Base-by-base conservation (phyloP, 345 rosid genomes). In the Kernera saxatilis region DNA sequence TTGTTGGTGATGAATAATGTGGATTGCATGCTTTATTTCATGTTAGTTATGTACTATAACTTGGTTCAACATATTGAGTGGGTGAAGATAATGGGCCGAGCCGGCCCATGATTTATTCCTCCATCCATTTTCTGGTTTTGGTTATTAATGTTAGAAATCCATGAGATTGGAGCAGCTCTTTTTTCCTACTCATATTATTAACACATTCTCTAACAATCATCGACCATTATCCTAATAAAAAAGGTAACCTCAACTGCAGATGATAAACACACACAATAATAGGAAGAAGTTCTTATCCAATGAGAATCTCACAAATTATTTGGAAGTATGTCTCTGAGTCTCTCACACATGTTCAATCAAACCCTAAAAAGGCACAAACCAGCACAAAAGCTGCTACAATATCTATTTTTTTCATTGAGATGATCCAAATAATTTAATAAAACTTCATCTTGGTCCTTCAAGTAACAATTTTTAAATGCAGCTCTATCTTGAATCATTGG, bases 331-430 rank as follows among this genome's bases (percentile, higher is more conserved):
- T 51, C 8, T 39, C 8, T 25, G 50, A 63, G 56, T 50, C 64
- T 30, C 23, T 55, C 45, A 21, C 46, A 69, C 65, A 69, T 43
- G 56, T 57, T 70, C 19, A 44, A 8, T 27, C 9, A 54, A 40
- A 41, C 52, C 52, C 41, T 67, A 41, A 68, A 53, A 41, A 3
- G 51, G 40, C 26, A 32, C n/a, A 8, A 5, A 25, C 68, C 33
- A 18, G 59, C 52, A 60, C 59, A 70, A 71, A 52, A 62, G 63
- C 69, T 71, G 53, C 43, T 53, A 11, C 27, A 41, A 29, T 41
- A 61, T 15, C 69, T 59, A 59, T 8, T 22, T 40, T 40, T 44
- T 33, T 70, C 29, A 37, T 14, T 39, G 18, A 39, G n/a, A 52
- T 7, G 23, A 61, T 40, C 62, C 53, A 40, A 40, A 30, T 40